phyloP scores from a whole-genome alignment of 345 rosid species.

The Lenwebbia sp. region DNA sequence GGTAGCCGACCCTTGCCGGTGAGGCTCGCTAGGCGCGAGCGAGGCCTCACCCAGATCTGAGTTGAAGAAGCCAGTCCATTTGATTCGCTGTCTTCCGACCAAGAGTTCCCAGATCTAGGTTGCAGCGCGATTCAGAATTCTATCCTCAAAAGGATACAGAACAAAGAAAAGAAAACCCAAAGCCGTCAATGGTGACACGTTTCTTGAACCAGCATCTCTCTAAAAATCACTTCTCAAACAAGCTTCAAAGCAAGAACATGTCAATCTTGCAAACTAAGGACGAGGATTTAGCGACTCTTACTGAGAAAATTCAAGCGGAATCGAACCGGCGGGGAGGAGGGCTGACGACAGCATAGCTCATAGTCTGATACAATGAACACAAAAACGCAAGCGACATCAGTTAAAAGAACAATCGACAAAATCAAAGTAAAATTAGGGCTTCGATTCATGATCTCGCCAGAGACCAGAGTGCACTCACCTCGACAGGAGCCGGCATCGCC shows the following conservation, averaged over 20 bases:
- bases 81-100: conserved; percentile 17
- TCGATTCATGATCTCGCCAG: not conserved
- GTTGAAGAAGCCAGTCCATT: conserved; percentile 54
- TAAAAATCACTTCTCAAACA: not conserved
- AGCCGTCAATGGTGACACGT: not conserved
- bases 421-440: not conserved
- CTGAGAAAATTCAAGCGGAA: not conserved
- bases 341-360: not conserved
- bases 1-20: too few species aligned
- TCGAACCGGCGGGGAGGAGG: not conserved
- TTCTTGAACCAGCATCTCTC: not conserved
- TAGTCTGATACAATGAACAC: not conserved
- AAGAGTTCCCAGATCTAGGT: conserved; percentile 6
- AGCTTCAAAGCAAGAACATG: not conserved
- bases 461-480: not conserved
- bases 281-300: not conserved
- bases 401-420: not conserved
- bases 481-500: too few species aligned
- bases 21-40: too few species aligned
- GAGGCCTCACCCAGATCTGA: too few species aligned
- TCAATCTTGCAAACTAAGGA: not conserved
- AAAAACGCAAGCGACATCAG: not conserved
- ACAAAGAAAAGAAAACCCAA: not conserved
- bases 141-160: not conserved
- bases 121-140: not conserved